Evolutionary conservation across 2,329 filamentous ascomycete species (phyloP).

Genomic region (Hortaea sp.): DNA sequence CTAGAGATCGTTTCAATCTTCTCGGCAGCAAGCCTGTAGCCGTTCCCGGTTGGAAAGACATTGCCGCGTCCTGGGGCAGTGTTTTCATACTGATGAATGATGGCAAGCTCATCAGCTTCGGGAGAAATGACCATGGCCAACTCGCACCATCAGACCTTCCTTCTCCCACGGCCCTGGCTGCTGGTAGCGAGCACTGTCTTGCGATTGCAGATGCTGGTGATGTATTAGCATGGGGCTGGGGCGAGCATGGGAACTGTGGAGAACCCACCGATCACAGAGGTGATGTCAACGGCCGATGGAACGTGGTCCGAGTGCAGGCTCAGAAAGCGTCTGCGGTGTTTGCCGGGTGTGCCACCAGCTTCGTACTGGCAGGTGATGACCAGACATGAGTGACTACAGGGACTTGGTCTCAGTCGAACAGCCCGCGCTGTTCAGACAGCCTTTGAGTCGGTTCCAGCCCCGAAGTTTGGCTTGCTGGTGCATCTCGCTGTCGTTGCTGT

Average conservation of each 20-base stretch:
- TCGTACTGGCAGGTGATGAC: constrained; percentile 47
- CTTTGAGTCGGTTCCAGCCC: constrained; percentile 63
- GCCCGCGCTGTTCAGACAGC: constrained; percentile 49
- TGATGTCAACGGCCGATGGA: constrained; percentile 61
- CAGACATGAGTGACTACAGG: neutral
- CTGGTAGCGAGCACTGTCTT: constrained; percentile 85
- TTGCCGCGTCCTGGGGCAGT: constrained; percentile 73
- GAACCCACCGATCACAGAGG: constrained; percentile 49
- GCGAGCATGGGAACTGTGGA: constrained; percentile 94
- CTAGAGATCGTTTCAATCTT: constrained; percentile 54
- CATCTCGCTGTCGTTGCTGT: constrained; percentile 1
- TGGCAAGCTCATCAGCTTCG: constrained; percentile 61
- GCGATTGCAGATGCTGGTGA: constrained; percentile 54
- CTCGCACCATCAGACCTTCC: constrained; percentile 56
- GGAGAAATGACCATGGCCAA: constrained; percentile 77
- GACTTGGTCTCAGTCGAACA: constrained; percentile 26
- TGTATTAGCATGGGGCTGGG: constrained; percentile 88
- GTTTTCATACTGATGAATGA: constrained; percentile 59
- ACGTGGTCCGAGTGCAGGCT: constrained; percentile 43
- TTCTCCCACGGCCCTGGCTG: constrained; percentile 52
- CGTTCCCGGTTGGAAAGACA: constrained; percentile 52
- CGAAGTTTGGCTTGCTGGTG: constrained; percentile 12
- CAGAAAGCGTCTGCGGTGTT: constrained; percentile 43
- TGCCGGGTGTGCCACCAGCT: constrained; percentile 86
- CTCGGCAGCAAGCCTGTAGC: constrained; percentile 37